These are phyloP conservation scores for Penicillium sp. DNA, from an alignment of 2,329 filamentous ascomycete genomes.

Conservation along the genomic window DNA sequence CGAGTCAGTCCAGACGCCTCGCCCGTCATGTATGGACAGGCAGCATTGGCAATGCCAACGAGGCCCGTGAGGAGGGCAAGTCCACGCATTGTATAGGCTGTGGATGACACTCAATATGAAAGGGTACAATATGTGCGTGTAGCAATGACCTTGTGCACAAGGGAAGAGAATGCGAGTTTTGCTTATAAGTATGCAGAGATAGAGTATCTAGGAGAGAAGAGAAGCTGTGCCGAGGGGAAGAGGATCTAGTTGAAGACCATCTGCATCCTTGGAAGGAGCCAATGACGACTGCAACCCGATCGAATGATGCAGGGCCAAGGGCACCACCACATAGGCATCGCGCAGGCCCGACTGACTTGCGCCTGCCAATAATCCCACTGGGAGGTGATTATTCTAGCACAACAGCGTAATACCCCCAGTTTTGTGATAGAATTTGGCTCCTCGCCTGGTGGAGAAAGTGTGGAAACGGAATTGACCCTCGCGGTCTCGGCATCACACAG, in stretches of 20 bases:
- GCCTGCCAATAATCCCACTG: conserved; percentile 16
- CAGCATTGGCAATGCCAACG: conserved; percentile 40
- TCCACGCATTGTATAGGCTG: conserved; percentile 27
- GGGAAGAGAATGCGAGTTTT: background rate
- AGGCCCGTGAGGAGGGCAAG: conserved; percentile 31
- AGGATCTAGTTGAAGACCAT: background rate
- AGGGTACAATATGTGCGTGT: background rate
- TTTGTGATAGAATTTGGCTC: conserved; percentile 6
- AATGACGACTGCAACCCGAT: conserved; percentile 6
- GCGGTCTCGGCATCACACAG: background rate
- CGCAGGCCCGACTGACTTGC: conserved; percentile 5
- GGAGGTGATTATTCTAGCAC: conserved; percentile 20
- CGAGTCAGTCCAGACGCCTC: conserved; percentile 25
- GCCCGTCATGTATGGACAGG: conserved; percentile 46
- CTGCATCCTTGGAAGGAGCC: background rate
- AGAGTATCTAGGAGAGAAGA: background rate
- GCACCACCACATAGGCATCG: conserved; percentile 7
- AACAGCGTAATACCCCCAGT: conserved; percentile 10
- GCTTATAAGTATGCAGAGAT: conserved; percentile 14
- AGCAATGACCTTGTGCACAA: background rate
- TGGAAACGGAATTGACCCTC: background rate
- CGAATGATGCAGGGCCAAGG: conserved; percentile 3
- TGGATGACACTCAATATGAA: background rate
- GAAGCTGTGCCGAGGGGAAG: background rate
- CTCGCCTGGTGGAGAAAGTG: conserved; percentile 1